Conservation (phyloP, 805 yeast genomes). For the Saccharomycopsis oosterbeekiorum region DNA sequence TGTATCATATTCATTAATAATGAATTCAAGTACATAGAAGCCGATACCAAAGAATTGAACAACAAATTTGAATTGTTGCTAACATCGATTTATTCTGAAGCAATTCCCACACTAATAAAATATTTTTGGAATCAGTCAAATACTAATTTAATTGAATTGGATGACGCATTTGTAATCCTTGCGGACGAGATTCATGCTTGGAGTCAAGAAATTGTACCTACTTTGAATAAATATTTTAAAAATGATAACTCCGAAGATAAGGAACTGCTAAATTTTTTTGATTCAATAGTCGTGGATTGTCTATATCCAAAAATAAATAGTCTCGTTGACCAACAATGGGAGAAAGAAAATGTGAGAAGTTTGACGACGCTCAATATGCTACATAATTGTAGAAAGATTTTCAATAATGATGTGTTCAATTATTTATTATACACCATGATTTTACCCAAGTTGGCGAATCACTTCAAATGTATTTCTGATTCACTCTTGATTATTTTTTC, state of each 20-base stretch:
- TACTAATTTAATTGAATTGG: neutral
- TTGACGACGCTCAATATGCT: neutral
- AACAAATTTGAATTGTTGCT: neutral
- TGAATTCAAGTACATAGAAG: neutral
- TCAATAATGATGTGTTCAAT: neutral
- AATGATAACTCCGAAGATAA: slow-evolving; percentile 19
- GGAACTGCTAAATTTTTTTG: slow-evolving; percentile 14
- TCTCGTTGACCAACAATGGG: slow-evolving; percentile 4
- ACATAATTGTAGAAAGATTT: neutral
- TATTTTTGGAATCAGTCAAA: neutral
- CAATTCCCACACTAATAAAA: neutral
- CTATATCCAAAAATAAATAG: slow-evolving; percentile 3
- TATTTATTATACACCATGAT: neutral
- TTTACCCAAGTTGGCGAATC: neutral
- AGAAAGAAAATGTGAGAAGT: slow-evolving; percentile 16
- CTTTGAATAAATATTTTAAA: neutral
- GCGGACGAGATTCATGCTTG: neutral
- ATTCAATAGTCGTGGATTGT: slow-evolving; percentile 12
- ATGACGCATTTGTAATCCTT: neutral
- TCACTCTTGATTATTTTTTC: neutral
- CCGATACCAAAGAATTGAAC: neutral
- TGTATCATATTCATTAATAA: neutral
- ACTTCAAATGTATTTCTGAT: neutral
- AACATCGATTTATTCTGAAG: neutral
- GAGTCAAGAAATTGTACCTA: neutral